Evolutionary conservation across 371 early-diverging fungal species (phyloP).

Genomic region (Batkoa obscura): DNA sequence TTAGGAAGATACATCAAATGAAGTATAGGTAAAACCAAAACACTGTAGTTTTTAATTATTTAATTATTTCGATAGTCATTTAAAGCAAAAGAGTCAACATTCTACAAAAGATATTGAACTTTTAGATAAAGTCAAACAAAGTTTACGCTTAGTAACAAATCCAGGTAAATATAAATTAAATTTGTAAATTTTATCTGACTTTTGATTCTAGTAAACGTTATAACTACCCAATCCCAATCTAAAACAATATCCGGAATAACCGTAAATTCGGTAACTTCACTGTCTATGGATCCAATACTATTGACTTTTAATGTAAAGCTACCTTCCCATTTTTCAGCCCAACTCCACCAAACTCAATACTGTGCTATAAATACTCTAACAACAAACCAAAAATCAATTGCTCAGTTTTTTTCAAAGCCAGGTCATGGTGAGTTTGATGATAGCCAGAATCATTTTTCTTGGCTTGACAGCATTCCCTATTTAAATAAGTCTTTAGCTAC

Average conservation of each 20-base stretch:
- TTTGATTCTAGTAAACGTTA: neutral
- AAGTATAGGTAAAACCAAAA: neutral
- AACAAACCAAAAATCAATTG: neutral
- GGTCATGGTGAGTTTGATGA: neutral
- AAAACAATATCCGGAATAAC: neutral
- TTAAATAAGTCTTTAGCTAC: neutral
- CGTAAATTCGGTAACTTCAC: neutral
- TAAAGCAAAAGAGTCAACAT: neutral
- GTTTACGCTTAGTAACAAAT: neutral
- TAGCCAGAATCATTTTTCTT: neutral
- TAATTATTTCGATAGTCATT: too few relatives aligned
- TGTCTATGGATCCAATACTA: neutral
- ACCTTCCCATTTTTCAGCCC: neutral
- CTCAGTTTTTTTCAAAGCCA: constrained; percentile 1
- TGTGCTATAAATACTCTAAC: neutral
- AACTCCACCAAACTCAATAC: neutral
- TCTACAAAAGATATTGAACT: neutral
- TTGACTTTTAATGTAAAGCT: constrained; percentile 1
- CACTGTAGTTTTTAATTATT: neutral
- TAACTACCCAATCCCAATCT: neutral
- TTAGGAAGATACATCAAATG: neutral
- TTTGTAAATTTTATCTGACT: neutral
- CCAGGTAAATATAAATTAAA: neutral
- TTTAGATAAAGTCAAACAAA: neutral
- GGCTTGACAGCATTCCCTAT: neutral